Evolutionary conservation across 768 basidiomycete genomes (phyloP).

Genomic region (Auriscalpium orientale): DNA sequence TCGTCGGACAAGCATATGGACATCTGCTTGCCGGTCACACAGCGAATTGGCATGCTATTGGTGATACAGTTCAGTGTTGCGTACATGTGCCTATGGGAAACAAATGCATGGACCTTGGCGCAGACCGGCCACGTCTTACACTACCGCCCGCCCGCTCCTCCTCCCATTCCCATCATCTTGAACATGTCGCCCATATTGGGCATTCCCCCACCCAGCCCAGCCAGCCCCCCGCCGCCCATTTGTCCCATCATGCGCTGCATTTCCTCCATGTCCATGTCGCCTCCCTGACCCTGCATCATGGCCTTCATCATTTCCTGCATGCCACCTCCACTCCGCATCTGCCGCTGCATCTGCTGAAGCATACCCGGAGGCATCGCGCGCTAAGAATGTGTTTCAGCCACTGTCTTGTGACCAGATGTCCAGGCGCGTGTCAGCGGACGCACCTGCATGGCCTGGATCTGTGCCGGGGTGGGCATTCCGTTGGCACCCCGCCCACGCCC

Average conservation of each 20-base stretch:
- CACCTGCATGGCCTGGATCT: conserved; percentile 92
- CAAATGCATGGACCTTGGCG: not conserved
- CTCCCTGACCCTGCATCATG: conserved; percentile 94
- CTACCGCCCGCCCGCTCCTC: conserved; percentile 11
- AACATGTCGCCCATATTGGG: conserved; percentile 72
- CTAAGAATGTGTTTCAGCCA: conserved; percentile 29
- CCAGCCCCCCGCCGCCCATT: conserved; percentile 63
- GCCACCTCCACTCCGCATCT: conserved; percentile 73
- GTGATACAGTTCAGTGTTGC: not conserved
- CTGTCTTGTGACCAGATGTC: no score
- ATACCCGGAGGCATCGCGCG: conserved; percentile 93
- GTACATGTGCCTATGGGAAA: not conserved
- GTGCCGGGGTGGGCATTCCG: conserved; percentile 87
- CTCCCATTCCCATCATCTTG: conserved; percentile 63
- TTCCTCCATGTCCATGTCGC: conserved; percentile 88
- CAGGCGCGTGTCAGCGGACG: conserved; percentile 19
- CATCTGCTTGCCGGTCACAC: no score
- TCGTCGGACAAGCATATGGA: no score
- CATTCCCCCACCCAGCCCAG: conserved; percentile 60
- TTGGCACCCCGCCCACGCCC: conserved; percentile 81
- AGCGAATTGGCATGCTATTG: no score
- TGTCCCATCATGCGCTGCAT: conserved; percentile 95
- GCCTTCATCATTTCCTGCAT: conserved; percentile 98
- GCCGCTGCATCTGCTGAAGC: conserved; percentile 87
- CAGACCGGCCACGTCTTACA: not conserved